Conservation (phyloP, 345 rosid species). For the Jatropha curcas region DNA sequence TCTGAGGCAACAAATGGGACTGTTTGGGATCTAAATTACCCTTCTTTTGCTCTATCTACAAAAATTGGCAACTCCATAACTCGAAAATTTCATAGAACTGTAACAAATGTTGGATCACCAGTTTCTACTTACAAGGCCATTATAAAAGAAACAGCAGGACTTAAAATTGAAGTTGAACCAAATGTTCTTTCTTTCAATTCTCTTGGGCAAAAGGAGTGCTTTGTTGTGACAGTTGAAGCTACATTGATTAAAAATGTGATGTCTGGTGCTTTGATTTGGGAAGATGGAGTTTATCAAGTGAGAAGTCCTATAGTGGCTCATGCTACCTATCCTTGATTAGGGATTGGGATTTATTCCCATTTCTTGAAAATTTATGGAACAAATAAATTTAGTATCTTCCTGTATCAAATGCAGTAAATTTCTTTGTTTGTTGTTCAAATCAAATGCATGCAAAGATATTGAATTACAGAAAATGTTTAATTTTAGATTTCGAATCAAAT, state of each 20-base stretch:
- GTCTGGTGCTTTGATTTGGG: slow-evolving; percentile 41
- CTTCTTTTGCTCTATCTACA: slow-evolving; percentile 38
- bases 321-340: not conserved
- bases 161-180: slow-evolving; percentile 6
- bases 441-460: too few species aligned
- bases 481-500: too few species aligned
- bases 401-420: too few species aligned
- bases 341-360: not conserved
- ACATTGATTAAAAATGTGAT: not conserved
- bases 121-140: slow-evolving; percentile 29
- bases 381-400: too few species aligned
- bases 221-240: slow-evolving; percentile 28
- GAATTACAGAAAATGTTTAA: too few species aligned
- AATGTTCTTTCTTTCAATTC: slow-evolving; percentile 6
- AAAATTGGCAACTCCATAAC: not conserved
- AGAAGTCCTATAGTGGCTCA: slow-evolving; percentile 43
- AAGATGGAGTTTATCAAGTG: slow-evolving; percentile 39
- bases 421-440: too few species aligned
- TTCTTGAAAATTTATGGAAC: too few species aligned
- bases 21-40: slow-evolving; percentile 48
- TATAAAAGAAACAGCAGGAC: slow-evolving; percentile 10
- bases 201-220: slow-evolving; percentile 24
- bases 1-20: slow-evolving; percentile 25
- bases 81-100: slow-evolving; percentile 32
- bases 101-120: slow-evolving; percentile 42